Percentiles rank a stretch among this genome's conserved stretches.
These are phyloP conservation scores for Hypoxylon fuscum DNA, from an alignment of 495 filamentous ascomycete species.

Conservation along the genomic window DNA sequence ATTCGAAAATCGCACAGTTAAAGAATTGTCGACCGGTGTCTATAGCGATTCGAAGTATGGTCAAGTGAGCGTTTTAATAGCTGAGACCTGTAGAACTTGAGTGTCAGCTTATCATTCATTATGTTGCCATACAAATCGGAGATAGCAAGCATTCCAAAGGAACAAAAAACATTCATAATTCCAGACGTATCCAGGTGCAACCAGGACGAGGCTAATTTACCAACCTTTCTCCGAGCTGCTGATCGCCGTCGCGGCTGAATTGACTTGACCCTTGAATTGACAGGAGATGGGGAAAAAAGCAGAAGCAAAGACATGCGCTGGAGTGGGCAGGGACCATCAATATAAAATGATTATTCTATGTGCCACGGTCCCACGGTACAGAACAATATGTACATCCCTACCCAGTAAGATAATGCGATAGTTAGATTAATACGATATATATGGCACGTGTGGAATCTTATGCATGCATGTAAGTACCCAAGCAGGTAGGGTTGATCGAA, in stretches of 20 bases:
- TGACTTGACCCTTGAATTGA: conserved; percentile 14
- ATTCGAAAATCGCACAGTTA: background rate
- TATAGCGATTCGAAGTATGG: conserved; percentile 18
- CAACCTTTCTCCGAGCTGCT: conserved; percentile 12
- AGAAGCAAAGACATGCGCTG: background rate
- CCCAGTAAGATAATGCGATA: conserved; percentile 32
- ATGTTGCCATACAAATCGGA: background rate
- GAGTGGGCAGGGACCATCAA: conserved; percentile 15
- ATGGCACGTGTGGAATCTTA: conserved; percentile 31
- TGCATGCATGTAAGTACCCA: conserved; percentile 18
- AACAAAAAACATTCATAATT: too few species aligned
- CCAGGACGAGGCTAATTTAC: background rate
- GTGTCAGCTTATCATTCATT: conserved; percentile 20
- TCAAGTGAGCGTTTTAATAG: conserved; percentile 16
- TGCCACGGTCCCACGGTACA: too few species aligned
- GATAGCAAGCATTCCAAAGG: too few species aligned
- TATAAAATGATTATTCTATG: too few species aligned
- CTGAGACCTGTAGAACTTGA: conserved; percentile 10
- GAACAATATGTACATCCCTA: background rate
- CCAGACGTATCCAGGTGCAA: background rate
- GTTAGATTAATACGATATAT: conserved; percentile 34
- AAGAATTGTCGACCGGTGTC: conserved; percentile 6
- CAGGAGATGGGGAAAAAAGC: conserved; percentile 16
- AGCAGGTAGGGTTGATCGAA: conserved; percentile 23
- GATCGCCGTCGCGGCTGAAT: conserved; percentile 37